phyloP scores from a whole-genome alignment of 495 filamentous ascomycete species.

The Aspergillus conjunctus region DNA sequence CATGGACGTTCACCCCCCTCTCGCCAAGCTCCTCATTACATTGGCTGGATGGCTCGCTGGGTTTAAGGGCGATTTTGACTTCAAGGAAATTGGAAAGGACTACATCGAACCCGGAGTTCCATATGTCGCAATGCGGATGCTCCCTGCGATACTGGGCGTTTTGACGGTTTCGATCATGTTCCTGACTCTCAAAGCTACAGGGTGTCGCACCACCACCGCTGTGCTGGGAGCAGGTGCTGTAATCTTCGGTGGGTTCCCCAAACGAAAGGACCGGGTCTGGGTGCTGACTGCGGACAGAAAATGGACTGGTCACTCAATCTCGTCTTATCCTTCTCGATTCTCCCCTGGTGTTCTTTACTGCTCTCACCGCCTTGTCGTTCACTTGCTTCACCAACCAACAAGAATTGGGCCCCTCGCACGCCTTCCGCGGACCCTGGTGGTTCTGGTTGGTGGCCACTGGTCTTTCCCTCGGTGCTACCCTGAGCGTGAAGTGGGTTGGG shows the following conservation, averaged over 20 bases:
- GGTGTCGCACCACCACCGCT: slow-evolving; percentile 83
- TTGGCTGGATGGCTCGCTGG: slow-evolving; percentile 94
- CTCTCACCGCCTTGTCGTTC: slow-evolving; percentile 87
- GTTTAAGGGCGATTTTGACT: slow-evolving; percentile 94
- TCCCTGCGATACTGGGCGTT: slow-evolving; percentile 87
- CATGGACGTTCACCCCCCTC: slow-evolving; percentile 98
- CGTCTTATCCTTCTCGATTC: slow-evolving; percentile 95
- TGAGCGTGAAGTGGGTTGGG: slow-evolving; percentile 98
- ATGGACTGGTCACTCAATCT: slow-evolving; percentile 91
- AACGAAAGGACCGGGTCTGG: not conserved
- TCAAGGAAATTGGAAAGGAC: slow-evolving; percentile 99
- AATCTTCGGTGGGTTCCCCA: slow-evolving; percentile 71
- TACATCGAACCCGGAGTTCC: slow-evolving; percentile 93
- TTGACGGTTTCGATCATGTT: slow-evolving; percentile 89
- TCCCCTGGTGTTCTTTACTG: slow-evolving; percentile 89
- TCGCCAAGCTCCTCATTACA: slow-evolving; percentile 93
- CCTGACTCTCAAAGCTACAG: slow-evolving; percentile 86
- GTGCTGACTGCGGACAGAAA: slow-evolving; percentile 60
- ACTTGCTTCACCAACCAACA: slow-evolving; percentile 95
- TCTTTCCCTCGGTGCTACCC: slow-evolving; percentile 82
- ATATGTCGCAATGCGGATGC: slow-evolving; percentile 95
- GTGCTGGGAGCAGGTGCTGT: slow-evolving; percentile 80
- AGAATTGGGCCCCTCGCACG: slow-evolving; percentile 83
- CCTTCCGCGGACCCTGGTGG: slow-evolving; percentile 92
- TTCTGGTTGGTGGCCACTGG: slow-evolving; percentile 93